Evolutionary conservation across 2,329 filamentous ascomycete genomes (phyloP), one percentile per base, ranked within the genome.

Genomic region (Ascochyta clinopodiicola): DNA sequence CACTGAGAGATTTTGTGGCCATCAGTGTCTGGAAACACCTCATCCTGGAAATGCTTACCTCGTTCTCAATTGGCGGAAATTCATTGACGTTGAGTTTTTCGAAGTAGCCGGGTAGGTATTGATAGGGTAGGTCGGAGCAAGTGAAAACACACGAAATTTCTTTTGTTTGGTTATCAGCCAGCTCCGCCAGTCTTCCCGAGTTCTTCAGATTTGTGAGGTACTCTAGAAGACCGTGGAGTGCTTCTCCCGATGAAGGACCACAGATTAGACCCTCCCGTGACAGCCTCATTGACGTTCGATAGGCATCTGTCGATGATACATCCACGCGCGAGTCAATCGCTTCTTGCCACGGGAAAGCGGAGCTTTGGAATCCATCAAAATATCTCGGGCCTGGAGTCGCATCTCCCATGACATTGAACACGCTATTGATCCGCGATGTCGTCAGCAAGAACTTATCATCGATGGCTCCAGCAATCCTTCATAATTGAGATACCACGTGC

Each of bases 51-150:
- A 12, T 29, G 10, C 27, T 22, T 58, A 61, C 64, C 19, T 62
- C 17, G 12, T 67, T 65, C 6, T 52, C 56, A 36, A 67, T 67
- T 2, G 60, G 53, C 7, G 49, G 59, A 19, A 67, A 67, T 1
- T 49, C 34, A 1, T 75, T 72, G 1, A 75, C 60, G 2, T 76
- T 79, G 10, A 87, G 73, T 61, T 85, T 86, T 24, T 82, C 77
- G 60, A 86, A 87, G 63, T 87, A 87, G 60, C 84, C 82, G 22
- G 79, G 75, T 39, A 87, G 80, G 56, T 87, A 87, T 64, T 87
- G 85, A 59, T 88, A 87, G 0, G 86, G 86, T 24, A 88, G 60
- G 52, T 88, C 86, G 53, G 85, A 87, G 71, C 85, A 88, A 3
- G 87, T 68, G 67, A 88, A 88, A 0, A 53, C 64, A 32, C 64